These are phyloP conservation scores for Clarireedia paspali DNA, from an alignment of 2,329 filamentous ascomycete species.

Conservation along the genomic window DNA sequence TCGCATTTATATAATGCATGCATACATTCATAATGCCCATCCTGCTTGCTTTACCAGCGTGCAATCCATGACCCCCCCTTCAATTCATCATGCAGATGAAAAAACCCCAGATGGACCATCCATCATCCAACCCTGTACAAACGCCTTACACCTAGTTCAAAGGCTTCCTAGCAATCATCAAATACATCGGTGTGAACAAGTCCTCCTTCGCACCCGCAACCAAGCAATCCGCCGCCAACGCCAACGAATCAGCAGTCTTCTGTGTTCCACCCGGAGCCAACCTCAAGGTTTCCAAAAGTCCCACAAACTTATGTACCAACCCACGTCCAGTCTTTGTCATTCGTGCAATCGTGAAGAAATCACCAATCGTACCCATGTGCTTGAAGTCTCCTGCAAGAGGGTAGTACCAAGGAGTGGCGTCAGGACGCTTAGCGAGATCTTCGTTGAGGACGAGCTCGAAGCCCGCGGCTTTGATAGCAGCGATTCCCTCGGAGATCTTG, in stretches of 20 bases:
- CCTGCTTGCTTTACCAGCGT: too few species aligned
- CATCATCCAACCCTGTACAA: not conserved
- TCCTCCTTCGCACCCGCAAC: constrained; percentile 81
- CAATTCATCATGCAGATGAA: not conserved
- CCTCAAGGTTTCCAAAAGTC: constrained; percentile 64
- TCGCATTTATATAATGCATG: not conserved
- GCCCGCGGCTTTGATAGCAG: constrained; percentile 78
- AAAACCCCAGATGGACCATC: not conserved
- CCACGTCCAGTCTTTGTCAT: constrained; percentile 83
- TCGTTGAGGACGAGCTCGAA: constrained; percentile 80
- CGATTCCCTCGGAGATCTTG: constrained; percentile 69
- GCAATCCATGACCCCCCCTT: too few species aligned
- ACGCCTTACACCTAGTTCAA: constrained; percentile 5
- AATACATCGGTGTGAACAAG: constrained; percentile 95
- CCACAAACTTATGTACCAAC: constrained; percentile 68
- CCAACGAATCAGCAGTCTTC: constrained; percentile 90
- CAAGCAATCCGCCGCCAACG: constrained; percentile 71
- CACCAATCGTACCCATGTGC: constrained; percentile 72
- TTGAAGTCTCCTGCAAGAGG: constrained; percentile 78
- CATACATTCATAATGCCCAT: too few species aligned
- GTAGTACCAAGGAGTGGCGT: constrained; percentile 87
- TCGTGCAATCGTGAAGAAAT: constrained; percentile 74
- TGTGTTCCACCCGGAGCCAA: constrained; percentile 77
- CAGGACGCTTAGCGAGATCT: constrained; percentile 72
- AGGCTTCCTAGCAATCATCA: constrained; percentile 90